A percentile compares a stretch with the other conserved stretches of the same genome.
Evolutionary conservation across 2,329 filamentous ascomycete species (phyloP).

Genomic region (Chrysosporium queenslandicum): DNA sequence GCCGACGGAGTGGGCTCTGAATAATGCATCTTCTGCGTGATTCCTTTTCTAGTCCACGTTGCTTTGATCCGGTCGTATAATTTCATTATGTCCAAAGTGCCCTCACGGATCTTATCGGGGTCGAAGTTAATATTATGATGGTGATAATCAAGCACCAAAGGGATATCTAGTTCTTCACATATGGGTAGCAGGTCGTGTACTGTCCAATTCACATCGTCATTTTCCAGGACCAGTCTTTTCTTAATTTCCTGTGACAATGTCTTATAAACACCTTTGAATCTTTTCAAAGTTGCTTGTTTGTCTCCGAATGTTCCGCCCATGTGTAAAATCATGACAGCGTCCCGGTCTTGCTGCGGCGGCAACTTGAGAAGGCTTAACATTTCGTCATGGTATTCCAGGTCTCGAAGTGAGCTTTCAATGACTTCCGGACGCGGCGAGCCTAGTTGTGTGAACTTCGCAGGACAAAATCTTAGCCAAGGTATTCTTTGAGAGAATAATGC

Average conservation of each 20-base stretch:
- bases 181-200: conserved; percentile 82
- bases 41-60: conserved; percentile 75
- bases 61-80: conserved; percentile 67
- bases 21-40: conserved; percentile 95
- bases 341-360: conserved; percentile 65
- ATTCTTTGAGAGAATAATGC: background rate
- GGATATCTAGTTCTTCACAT: conserved; percentile 90
- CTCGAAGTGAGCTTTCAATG: conserved; percentile 63
- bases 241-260: conserved; percentile 60
- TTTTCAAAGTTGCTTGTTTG: conserved; percentile 64
- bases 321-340: conserved; percentile 90
- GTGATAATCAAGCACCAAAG: conserved; percentile 83
- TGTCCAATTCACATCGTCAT: conserved; percentile 88
- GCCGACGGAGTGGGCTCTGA: conserved; percentile 70
- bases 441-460: conserved; percentile 63
- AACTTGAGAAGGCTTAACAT: conserved; percentile 67
- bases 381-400: conserved; percentile 81
- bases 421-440: conserved; percentile 72
- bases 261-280: conserved; percentile 67
- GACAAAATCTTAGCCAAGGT: background rate
- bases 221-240: conserved; percentile 75
- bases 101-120: conserved; percentile 60
- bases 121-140: conserved; percentile 95
- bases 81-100: conserved; percentile 67
- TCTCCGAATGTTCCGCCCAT: conserved; percentile 88